phyloP scores from a whole-genome alignment of 2,329 filamentous ascomycete genomes.

The Hypoxylon sp. region DNA sequence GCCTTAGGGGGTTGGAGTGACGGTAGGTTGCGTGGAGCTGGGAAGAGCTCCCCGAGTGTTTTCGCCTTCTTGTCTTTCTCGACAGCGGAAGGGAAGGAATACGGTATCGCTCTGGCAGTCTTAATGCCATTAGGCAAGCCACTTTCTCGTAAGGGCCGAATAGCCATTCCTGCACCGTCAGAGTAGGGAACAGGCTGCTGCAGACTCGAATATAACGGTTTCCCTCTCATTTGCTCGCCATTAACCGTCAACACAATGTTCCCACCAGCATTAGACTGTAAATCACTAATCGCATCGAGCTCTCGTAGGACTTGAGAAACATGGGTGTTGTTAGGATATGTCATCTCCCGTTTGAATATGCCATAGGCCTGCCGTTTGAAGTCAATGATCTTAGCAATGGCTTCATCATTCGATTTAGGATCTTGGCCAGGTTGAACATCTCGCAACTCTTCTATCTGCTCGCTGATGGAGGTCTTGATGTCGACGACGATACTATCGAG shows the following conservation, averaged over 20 bases:
- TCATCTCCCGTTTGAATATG: slow-evolving; percentile 73
- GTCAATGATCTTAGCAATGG: slow-evolving; percentile 63
- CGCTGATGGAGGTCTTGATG: slow-evolving; percentile 64
- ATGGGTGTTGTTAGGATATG: slow-evolving; percentile 61
- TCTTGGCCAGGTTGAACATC: slow-evolving; percentile 44
- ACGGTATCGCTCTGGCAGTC: slow-evolving; percentile 74
- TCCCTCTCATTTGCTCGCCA: slow-evolving; percentile 80
- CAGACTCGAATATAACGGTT: slow-evolving; percentile 89
- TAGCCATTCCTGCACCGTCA: slow-evolving; percentile 45
- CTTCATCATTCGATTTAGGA: slow-evolving; percentile 53
- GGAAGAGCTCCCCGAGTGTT: slow-evolving; percentile 81
- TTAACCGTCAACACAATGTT: slow-evolving; percentile 80
- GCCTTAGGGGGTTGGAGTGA: slow-evolving; percentile 79
- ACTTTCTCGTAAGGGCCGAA: slow-evolving; percentile 71
- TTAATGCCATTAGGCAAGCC: slow-evolving; percentile 82
- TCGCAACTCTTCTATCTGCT: slow-evolving; percentile 64
- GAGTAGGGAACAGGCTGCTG: slow-evolving; percentile 64
- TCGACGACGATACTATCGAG: slow-evolving; percentile 77
- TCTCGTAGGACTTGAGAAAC: slow-evolving; percentile 56
- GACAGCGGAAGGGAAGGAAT: slow-evolving; percentile 53
- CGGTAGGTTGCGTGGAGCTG: slow-evolving; percentile 75
- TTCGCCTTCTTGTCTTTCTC: slow-evolving; percentile 68
- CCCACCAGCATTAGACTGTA: slow-evolving; percentile 59
- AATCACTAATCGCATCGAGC: slow-evolving; percentile 58
- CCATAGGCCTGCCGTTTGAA: slow-evolving; percentile 76